Conservation (phyloP, 495 filamentous ascomycete species). For the Aspergillus cristatus region DNA sequence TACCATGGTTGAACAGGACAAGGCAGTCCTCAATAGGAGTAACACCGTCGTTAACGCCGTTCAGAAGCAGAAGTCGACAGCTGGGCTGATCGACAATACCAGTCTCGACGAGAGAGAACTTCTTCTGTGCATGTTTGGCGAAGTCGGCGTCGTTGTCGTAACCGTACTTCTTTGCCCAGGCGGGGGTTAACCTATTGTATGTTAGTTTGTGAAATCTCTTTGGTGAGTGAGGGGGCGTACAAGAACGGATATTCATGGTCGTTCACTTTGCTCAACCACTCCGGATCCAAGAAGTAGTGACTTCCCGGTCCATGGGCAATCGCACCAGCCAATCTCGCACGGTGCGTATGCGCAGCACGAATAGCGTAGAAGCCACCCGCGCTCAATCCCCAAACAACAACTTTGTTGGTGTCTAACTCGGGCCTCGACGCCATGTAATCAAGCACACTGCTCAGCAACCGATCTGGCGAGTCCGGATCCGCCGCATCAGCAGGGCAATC, state of each 20-base stretch:
- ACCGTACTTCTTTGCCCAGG: constrained; percentile 64
- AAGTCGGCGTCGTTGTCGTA: constrained; percentile 52
- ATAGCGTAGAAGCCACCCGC: constrained; percentile 72
- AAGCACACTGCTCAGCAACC: constrained; percentile 48
- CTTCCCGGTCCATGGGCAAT: constrained; percentile 66
- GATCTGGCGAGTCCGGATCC: constrained; percentile 43
- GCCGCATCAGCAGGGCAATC: constrained; percentile 60
- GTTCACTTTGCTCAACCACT: constrained; percentile 59
- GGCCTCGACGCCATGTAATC: constrained; percentile 52
- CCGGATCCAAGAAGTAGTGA: constrained; percentile 57
- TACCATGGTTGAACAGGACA: constrained; percentile 57
- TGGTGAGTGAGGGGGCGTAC: constrained; percentile 25
- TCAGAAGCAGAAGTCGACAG: constrained; percentile 56
- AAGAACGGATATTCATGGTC: constrained; percentile 72
- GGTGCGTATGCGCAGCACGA: constrained; percentile 63
- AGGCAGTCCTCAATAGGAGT: constrained; percentile 74
- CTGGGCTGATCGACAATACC: constrained; percentile 57
- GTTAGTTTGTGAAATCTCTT: background rate
- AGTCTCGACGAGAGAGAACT: constrained; percentile 64
- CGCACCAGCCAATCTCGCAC: constrained; percentile 44
- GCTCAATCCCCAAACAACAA: constrained; percentile 67
- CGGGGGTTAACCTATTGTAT: constrained; percentile 43
- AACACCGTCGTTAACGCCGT: constrained; percentile 60
- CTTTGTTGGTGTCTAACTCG: constrained; percentile 50
- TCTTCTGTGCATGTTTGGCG: constrained; percentile 49